phyloP scores from a whole-genome alignment of 331 rosid genomes.

The Rhamnella rubrinervis region DNA sequence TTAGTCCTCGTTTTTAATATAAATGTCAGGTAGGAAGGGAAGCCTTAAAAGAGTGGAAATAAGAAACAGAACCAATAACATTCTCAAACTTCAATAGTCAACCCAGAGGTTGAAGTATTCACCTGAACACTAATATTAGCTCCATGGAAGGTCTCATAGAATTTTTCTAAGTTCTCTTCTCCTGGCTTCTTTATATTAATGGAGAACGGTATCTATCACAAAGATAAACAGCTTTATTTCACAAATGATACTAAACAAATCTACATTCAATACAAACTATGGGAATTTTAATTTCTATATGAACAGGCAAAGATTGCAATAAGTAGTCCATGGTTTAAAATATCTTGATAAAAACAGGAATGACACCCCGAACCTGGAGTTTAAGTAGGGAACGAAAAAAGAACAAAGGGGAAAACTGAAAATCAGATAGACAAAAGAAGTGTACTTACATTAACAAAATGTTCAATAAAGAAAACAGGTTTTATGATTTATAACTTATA shows the following conservation, averaged over 20 bases:
- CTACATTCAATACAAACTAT: constrained; percentile 6
- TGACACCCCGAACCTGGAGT: no score
- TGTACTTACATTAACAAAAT: no score
- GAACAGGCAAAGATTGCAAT: neutral
- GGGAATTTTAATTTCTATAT: neutral
- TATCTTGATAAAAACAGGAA: neutral
- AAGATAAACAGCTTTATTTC: constrained; percentile 16
- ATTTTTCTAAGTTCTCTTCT: constrained; percentile 54
- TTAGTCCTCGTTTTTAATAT: constrained; percentile 34
- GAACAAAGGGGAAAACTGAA: neutral
- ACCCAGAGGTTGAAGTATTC: constrained; percentile 14
- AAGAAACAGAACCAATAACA: neutral
- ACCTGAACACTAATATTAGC: constrained; percentile 86
- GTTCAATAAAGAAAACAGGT: no score
- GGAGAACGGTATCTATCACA: constrained; percentile 83
- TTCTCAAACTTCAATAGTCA: neutral
- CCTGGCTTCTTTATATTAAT: constrained; percentile 49
- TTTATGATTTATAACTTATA: no score
- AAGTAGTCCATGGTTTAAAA: neutral
- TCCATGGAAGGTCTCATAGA: constrained; percentile 93
- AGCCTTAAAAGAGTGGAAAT: neutral
- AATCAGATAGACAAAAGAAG: neutral
- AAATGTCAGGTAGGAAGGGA: neutral
- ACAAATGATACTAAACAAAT: constrained; percentile 16
- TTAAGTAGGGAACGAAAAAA: no score